Conservation (phyloP, 805 yeast genomes). For the Candida krabiensis region DNA sequence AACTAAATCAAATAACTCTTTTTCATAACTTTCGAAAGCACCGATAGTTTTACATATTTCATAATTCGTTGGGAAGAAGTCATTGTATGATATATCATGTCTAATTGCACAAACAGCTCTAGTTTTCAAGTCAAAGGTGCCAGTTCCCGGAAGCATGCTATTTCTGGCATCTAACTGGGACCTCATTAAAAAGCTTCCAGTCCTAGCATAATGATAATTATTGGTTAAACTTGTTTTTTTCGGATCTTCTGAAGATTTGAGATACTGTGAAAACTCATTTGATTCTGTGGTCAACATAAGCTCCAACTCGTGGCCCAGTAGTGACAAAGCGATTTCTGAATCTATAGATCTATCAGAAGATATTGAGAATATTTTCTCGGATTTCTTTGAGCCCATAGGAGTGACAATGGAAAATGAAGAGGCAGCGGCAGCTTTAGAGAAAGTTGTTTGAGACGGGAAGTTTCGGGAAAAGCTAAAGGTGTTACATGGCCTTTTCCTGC, state of each 20-base stretch:
- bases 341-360: slow-evolving; percentile 70
- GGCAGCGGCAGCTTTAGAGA: slow-evolving; percentile 43
- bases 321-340: slow-evolving; percentile 64
- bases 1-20: slow-evolving; percentile 75
- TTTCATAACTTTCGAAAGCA: slow-evolving; percentile 71
- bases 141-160: slow-evolving; percentile 78
- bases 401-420: slow-evolving; percentile 62
- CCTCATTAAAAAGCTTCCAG: slow-evolving; percentile 73
- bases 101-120: slow-evolving; percentile 88
- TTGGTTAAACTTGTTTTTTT: slow-evolving; percentile 9
- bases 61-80: slow-evolving; percentile 61
- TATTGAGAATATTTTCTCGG: slow-evolving; percentile 53
- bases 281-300: slow-evolving; percentile 64
- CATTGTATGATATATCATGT: slow-evolving; percentile 61
- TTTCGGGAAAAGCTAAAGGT: slow-evolving; percentile 43
- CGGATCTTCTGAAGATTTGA: slow-evolving; percentile 13
- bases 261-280: slow-evolving; percentile 45
- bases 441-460: slow-evolving; percentile 37
- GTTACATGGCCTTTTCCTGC: slow-evolving; percentile 58
- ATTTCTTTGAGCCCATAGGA: slow-evolving; percentile 29
- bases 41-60: slow-evolving; percentile 66
- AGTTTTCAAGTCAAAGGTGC: slow-evolving; percentile 89
- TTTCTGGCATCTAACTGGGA: slow-evolving; percentile 90
- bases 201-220: slow-evolving; percentile 68
- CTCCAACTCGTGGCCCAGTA: slow-evolving; percentile 80